Base-by-base conservation (phyloP, 768 basidiomycete species). In the Cystofilobasidium bisporidii region DNA sequence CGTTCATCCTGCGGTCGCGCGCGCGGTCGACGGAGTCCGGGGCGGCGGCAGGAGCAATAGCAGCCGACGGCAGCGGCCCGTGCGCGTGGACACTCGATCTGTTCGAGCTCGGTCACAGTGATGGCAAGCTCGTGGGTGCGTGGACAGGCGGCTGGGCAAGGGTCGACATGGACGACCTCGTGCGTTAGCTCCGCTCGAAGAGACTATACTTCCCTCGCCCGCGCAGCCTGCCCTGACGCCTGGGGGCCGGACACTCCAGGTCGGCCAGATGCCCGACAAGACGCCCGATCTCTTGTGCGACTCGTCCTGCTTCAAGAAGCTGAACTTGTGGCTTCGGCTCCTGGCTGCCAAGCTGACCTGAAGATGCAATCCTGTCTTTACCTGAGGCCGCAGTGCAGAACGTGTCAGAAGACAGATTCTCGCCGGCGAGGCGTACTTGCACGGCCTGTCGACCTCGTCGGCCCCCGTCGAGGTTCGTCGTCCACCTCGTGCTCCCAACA, bases 1-100 rank as follows among this genome's bases (percentile, higher is more conserved):
- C 53, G 5, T 56, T 56, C 30, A 26, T 56, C 53, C 53, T 56
- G 28, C 53, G 53, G 10, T 56, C 53, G 53, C 10, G 28, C 53
- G 53, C 53, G 26, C 6, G 15, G 2, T 56, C 53, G 12, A 3
- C 53, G 22, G 11, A 20, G 11, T 47, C 11, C 50, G 30, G 30
- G 50, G n/a, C n/a, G n/a, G n/a, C n/a, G n/a, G n/a, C n/a, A n/a
- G n/a, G n/a, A n/a, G n/a, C n/a, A n/a, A n/a, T n/a, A n/a, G 11
- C 48, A 15, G 48, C 48, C 9, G 36, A 5, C 36, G 36, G 36
- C 5, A 12, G 36, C 36, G 36, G 12, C 36, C 53, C 53, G 6
- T 3, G 2, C 15, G 12, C 53, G 5, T 56, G 53, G 53, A 12
- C 17, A 4, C 28, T 56, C 17, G 30, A 18, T 15, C 53, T 56